Evolutionary conservation across 371 early-diverging fungal species (phyloP), one percentile per base, ranked within the genome.

Genomic region (Amoeboaphelidium protococcarum): DNA sequence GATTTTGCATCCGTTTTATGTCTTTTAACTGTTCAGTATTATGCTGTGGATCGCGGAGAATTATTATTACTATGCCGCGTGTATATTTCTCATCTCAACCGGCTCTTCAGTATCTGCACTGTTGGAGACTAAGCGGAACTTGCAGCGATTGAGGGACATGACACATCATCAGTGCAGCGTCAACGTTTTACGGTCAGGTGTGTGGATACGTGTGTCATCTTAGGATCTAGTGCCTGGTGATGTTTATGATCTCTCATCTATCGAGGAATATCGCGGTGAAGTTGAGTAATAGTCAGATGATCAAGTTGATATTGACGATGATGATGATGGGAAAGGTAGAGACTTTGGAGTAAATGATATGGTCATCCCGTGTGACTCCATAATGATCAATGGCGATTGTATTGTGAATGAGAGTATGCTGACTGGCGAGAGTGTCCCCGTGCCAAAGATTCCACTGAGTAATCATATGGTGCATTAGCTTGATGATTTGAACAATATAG

Each of bases 371-470:
- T 94, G 95, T 62, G 99, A 99, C 64, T 85, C 82, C 1, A 62
- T 88, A 26, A 67, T 99, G 21, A 61, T 97, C n/a, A 68, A 78
- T 21, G 98, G 98, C 13, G 91, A 89, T 54, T 91, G 91, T 54
- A 88, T 98, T 49, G 76, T 92, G 42, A 94, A 97, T 61, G 99
- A 99, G 61, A 78, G 80, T 52, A 94, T 97, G 91, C 71, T 99
- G 23, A 99, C 99, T 2, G 99, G 99, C 43, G 90, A 87, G 56
- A 65, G 69, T 54, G 60, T 80, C 1, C 83, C 83, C 0, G 72
- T 84, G 23, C 80, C 82, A 12, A 91, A 89, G 57, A 63, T 62
- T 1, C 77, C 84, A 0, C 64, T 77, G 19, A 71, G 73, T 0
- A 78, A 82, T 24, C 58, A 56, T 25, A 73, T 75, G 16, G 54